Base-by-base conservation (phyloP, 805 yeast genomes). In the Candida dajiaensis region DNA sequence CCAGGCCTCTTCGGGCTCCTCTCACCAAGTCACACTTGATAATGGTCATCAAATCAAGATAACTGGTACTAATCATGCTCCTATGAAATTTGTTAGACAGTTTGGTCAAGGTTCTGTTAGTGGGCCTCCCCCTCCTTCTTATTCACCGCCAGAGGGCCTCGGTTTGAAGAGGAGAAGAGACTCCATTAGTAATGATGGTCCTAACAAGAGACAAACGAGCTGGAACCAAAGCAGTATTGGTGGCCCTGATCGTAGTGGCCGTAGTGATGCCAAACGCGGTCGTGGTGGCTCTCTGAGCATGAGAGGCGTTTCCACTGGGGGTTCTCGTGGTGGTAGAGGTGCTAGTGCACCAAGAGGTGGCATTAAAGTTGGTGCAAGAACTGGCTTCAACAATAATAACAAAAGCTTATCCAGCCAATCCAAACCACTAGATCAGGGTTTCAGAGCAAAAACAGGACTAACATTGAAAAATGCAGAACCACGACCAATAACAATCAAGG, bases 21-120 rank as follows among this genome's bases (percentile, higher is more conserved):
- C 37, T 16, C 15, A 16, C 18, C 12, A 33, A 9, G 21, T 16
- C 21, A 33, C 23, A 33, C 37, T 4, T 39, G 26, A 29, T 11
- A 39, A 25, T 4, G 48, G 46, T 1, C 13, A 45, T 15, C 22
- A 31, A 4, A 41, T 50, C 38, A 37, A 12, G 31, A 38, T 52
- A 26, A 48, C 52, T 10, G 53, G 52, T 4, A 31, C 55, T 16
- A 52, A 52, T 35, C 44, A 40, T 26, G 46, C 47, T 4, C 55
- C 55, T 13, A 40, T 50, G 44, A 41, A 40, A 45, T 48, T 46
- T 20, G 18, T 28, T 7, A 38, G 53, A 21, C 43, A 39, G 11
- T 50, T 50, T 31, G 53, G 53, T 6, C 15, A 36, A 25, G 33
- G 28, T 12, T 10, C 23, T n/a, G n/a, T n/a, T n/a, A n/a, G n/a